phyloP scores from a whole-genome alignment of 192 early-diverging fungal genomes.

The Backusella mclennaniae region DNA sequence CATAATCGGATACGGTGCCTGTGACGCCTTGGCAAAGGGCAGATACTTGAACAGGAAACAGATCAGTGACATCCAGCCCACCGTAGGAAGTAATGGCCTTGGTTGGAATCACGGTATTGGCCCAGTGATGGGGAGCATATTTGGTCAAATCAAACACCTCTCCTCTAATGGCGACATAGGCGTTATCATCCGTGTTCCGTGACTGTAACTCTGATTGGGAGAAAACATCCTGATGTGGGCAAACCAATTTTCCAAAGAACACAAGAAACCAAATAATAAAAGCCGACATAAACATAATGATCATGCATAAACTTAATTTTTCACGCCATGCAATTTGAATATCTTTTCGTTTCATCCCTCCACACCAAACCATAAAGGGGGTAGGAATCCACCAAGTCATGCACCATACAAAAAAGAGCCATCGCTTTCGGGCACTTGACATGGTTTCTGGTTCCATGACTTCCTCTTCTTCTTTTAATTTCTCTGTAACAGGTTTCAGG shows the following conservation, averaged over 20 bases:
- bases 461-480: conserved; percentile 14
- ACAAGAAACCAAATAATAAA: conserved; percentile 86
- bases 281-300: conserved; percentile 77
- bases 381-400: conserved; percentile 84
- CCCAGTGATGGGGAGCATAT: conserved; percentile 54
- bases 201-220: conserved; percentile 54
- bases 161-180: conserved; percentile 71
- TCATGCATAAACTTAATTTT: conserved; percentile 87
- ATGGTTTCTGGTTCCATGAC: conserved; percentile 45
- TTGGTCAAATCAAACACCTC: conserved; percentile 78
- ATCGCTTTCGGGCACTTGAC: conserved; percentile 65
- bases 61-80: conserved; percentile 58
- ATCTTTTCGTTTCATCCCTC: conserved; percentile 75
- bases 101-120: conserved; percentile 47
- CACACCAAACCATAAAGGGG: conserved; percentile 61
- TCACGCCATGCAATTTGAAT: conserved; percentile 95
- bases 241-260: conserved; percentile 68
- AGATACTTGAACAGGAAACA: conserved; percentile 75
- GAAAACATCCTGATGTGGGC: conserved; percentile 73
- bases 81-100: conserved; percentile 57
- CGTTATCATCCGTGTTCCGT: conserved; percentile 43
- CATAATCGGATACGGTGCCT: conserved; percentile 40
- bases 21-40: conserved; percentile 47
- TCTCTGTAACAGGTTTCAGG: conserved; percentile 6
- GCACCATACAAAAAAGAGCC: conserved; percentile 80